Evolutionary conservation across 768 basidiomycete genomes (phyloP).

Genomic region (Termitomyces sp.): DNA sequence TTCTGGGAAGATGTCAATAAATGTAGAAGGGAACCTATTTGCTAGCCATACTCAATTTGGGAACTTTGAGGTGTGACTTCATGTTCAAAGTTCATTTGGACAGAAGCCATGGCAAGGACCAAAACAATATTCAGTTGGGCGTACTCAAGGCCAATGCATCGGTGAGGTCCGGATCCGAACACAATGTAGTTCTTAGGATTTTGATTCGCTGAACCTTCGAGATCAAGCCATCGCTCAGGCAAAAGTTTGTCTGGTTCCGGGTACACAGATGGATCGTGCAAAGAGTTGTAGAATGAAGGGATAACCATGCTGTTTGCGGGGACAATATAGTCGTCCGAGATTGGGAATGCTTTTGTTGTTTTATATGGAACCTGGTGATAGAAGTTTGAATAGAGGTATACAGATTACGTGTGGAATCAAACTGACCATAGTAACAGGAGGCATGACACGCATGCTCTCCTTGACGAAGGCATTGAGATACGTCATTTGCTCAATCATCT

Average conservation of each 20-base stretch:
- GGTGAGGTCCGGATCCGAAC: constrained; percentile 90
- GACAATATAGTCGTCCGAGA: constrained; percentile 86
- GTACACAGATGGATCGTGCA: constrained; percentile 86
- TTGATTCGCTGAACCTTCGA: constrained; percentile 65
- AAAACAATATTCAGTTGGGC: constrained; percentile 87
- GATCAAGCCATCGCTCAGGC: constrained; percentile 93
- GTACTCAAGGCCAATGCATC: constrained; percentile 90
- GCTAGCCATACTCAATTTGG: constrained; percentile 66
- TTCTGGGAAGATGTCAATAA: constrained; percentile 33
- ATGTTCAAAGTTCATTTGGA: constrained; percentile 84
- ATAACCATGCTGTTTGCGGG: constrained; percentile 92
- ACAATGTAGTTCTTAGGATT: constrained; percentile 96
- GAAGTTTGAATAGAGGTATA: neutral
- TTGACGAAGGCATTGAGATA: constrained; percentile 91
- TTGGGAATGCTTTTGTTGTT: constrained; percentile 85
- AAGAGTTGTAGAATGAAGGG: constrained; percentile 86
- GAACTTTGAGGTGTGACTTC: constrained; percentile 72
- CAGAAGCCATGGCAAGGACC: constrained; percentile 76
- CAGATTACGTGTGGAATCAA: neutral
- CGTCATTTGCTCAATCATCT: constrained; percentile 87
- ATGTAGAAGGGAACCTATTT: neutral
- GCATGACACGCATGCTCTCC: constrained; percentile 86
- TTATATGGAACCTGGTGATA: constrained; percentile 80
- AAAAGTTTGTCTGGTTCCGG: constrained; percentile 76
- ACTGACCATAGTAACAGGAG: constrained; percentile 92